Conservation (phyloP, 2,329 filamentous ascomycete genomes). For the Aquanectria penicillioides region DNA sequence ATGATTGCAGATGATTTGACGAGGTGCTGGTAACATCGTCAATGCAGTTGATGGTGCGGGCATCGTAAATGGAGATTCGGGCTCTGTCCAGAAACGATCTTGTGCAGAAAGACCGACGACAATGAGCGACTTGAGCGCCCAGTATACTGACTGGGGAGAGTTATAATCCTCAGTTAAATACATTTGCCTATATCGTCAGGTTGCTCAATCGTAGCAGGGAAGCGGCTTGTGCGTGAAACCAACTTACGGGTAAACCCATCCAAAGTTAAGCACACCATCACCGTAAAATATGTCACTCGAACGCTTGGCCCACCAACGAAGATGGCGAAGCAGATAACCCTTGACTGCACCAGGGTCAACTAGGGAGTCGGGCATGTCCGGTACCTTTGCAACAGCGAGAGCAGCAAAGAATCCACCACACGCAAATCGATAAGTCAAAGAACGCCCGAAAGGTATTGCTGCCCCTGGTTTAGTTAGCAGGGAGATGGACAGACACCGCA, state of each 20-base stretch:
- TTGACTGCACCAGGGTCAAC: constrained; percentile 53
- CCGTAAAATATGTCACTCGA: constrained; percentile 52
- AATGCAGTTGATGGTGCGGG: not conserved
- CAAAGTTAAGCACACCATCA: constrained; percentile 60
- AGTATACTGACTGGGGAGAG: constrained; percentile 64
- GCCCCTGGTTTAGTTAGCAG: constrained; percentile 51
- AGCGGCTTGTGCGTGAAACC: no score
- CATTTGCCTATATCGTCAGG: constrained; percentile 60
- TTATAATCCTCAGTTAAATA: constrained; percentile 65
- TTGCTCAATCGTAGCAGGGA: not conserved
- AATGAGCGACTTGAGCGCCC: constrained; percentile 39
- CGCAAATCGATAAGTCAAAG: constrained; percentile 60
- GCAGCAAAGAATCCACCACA: constrained; percentile 59
- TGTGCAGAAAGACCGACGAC: not conserved
- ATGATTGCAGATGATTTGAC: constrained; percentile 54
- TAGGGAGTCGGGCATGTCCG: constrained; percentile 45
- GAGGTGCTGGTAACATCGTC: constrained; percentile 36
- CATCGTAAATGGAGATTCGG: not conserved
- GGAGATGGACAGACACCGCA: no score
- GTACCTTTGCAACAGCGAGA: constrained; percentile 51
- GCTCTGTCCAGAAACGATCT: constrained; percentile 5
- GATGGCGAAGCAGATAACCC: constrained; percentile 58
- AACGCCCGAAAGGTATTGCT: constrained; percentile 60
- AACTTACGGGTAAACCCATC: constrained; percentile 40
- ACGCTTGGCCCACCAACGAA: constrained; percentile 58